phyloP scores from a whole-genome alignment of 75 land plant genomes.

The Ceratopteris richardii region DNA sequence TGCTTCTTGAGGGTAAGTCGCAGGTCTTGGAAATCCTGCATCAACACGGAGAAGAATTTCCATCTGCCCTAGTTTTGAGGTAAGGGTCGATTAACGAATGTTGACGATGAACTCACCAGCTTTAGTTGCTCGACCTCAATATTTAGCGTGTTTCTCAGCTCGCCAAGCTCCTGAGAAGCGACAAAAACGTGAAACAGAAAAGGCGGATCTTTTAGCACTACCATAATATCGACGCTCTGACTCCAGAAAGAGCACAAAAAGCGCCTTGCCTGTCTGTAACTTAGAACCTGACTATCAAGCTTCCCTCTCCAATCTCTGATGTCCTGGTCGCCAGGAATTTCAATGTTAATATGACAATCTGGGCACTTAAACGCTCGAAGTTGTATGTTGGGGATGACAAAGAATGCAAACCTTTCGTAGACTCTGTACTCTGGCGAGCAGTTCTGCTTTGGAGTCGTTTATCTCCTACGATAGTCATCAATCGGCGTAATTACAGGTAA shows the following conservation, averaged over 20 bases:
- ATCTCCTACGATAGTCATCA: too few species aligned
- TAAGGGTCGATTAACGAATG: too few species aligned
- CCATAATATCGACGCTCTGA: too few species aligned
- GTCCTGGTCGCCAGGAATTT: slow-evolving; percentile 33
- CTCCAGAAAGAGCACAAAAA: too few species aligned
- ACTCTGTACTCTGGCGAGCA: slow-evolving; percentile 39
- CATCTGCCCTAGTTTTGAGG: too few species aligned
- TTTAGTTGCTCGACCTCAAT: slow-evolving; percentile 57
- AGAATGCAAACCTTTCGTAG: slow-evolving; percentile 41
- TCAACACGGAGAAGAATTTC: neutral
- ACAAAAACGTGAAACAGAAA: neutral
- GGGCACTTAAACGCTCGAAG: too few species aligned
- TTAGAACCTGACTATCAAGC: slow-evolving; percentile 49
- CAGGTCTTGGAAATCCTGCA: slow-evolving; percentile 24
- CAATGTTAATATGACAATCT: too few species aligned
- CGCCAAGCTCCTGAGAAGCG: slow-evolving; percentile 42
- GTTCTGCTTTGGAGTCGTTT: slow-evolving; percentile 39
- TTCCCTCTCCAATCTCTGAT: slow-evolving; percentile 64
- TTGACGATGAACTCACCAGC: slow-evolving; percentile 37
- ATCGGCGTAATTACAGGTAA: too few species aligned
- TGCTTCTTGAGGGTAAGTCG: slow-evolving; percentile 17
- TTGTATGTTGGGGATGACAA: too few species aligned
- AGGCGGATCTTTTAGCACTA: too few species aligned
- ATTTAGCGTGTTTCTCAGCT: slow-evolving; percentile 40
- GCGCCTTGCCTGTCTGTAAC: slow-evolving; percentile 37